phyloP scores from a whole-genome alignment of 805 yeast genomes.

The Ogataea methanolica region DNA sequence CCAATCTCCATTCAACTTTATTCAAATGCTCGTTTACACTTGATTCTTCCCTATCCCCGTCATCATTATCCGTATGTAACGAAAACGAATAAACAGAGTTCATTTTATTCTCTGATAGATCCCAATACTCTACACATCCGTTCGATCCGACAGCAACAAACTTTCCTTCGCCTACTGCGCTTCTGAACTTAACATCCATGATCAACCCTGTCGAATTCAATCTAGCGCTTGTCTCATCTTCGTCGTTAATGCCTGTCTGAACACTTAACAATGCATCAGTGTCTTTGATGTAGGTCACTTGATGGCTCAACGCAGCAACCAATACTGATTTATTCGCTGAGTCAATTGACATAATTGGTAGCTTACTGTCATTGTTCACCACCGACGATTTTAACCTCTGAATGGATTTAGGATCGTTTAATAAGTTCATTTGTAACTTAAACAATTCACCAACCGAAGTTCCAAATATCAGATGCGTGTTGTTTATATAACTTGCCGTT shows the following conservation, averaged over 20 bases:
- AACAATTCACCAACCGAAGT: conserved; percentile 19
- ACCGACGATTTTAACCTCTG: neutral
- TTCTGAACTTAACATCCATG: conserved; percentile 10
- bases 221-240: neutral
- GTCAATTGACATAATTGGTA: conserved; percentile 21
- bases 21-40: conserved; percentile 20
- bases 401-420: conserved; percentile 7
- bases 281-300: neutral
- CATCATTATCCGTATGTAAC: too few species aligned
- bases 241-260: neutral
- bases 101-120: conserved; percentile 24
- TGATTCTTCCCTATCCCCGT: neutral
- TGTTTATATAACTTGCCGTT: conserved; percentile 16
- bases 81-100: conserved; percentile 22
- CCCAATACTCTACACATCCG: conserved; percentile 30
- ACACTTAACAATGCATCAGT: too few species aligned
- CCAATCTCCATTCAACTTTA: conserved; percentile 10
- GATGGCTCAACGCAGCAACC: conserved; percentile 10
- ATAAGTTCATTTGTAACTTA: conserved; percentile 8
- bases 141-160: conserved; percentile 12
- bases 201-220: conserved; percentile 6
- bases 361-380: conserved; percentile 1
- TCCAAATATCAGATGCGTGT: conserved; percentile 19
- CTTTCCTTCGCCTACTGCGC: conserved; percentile 1
- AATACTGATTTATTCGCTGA: conserved; percentile 3